Evolutionary conservation across 202 grass and related monocot genomes (phyloP).

Genomic region (Schoenoplectus triqueter): DNA sequence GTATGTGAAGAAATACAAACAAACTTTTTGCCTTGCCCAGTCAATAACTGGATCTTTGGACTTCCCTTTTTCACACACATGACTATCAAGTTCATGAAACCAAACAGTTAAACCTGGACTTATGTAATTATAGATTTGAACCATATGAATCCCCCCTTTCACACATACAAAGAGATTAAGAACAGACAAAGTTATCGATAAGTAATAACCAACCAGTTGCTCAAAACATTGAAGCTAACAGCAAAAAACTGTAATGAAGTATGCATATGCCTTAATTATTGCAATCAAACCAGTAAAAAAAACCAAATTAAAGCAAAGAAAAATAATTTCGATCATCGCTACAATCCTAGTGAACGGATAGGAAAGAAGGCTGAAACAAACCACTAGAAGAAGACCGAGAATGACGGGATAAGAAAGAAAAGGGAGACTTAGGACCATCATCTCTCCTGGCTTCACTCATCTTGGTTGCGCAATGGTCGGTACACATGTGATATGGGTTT

Average conservation of each 20-base stretch:
- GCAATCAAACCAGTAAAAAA: not conserved
- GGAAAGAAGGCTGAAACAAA: not conserved
- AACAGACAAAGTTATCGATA: not conserved
- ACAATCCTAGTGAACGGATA: not conserved
- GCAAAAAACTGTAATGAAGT: too few species aligned
- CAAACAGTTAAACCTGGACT: not conserved
- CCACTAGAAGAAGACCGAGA: constrained; percentile 60
- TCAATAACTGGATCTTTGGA: constrained; percentile 4
- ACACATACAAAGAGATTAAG: not conserved
- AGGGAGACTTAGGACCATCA: constrained; percentile 58
- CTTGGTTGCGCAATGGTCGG: constrained; percentile 64
- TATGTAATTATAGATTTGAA: constrained; percentile 11
- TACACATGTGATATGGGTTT: constrained; percentile 87
- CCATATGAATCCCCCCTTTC: not conserved
- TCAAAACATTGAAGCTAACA: not conserved
- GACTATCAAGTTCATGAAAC: not conserved
- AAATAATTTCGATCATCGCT: not conserved
- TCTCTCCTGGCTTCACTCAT: constrained; percentile 51
- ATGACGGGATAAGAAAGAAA: constrained; percentile 58
- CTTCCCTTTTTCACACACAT: constrained; percentile 19
- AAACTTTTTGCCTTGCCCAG: not conserved
- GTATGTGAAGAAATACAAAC: not conserved
- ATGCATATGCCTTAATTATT: too few species aligned
- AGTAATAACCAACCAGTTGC: constrained; percentile 16
- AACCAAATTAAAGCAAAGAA: not conserved